Conservation (phyloP, 495 filamentous ascomycete species). For the Neurospora sp. region DNA sequence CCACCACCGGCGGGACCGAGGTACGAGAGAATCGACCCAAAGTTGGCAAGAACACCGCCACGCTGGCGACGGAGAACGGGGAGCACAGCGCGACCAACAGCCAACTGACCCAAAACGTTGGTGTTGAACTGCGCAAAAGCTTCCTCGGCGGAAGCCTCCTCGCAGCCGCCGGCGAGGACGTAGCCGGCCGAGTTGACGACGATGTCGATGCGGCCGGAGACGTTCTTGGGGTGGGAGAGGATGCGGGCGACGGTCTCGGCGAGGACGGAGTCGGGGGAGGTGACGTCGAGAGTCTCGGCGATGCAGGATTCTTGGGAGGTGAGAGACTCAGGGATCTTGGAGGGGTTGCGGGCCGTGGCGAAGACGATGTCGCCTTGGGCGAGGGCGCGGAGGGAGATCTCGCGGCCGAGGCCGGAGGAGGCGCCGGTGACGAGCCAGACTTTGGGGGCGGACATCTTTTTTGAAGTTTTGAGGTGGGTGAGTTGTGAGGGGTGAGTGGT, state of each 20-base stretch:
- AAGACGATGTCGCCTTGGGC: constrained; percentile 36
- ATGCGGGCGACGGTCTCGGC: constrained; percentile 14
- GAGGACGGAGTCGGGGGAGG: constrained; percentile 20
- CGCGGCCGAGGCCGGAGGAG: constrained; percentile 42
- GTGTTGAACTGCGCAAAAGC: constrained; percentile 24
- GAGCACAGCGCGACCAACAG: constrained; percentile 34
- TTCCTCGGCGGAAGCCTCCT: constrained; percentile 23
- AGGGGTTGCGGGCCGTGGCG: constrained; percentile 24
- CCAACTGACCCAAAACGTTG: constrained; percentile 38
- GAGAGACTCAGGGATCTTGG: neutral
- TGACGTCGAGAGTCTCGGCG: constrained; percentile 13
- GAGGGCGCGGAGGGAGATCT: constrained; percentile 33
- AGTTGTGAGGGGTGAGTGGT: neutral
- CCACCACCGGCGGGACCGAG: constrained; percentile 23
- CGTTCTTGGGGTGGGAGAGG: constrained; percentile 1
- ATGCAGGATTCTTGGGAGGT: constrained; percentile 22
- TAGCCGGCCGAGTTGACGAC: constrained; percentile 43
- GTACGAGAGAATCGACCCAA: constrained; percentile 15
- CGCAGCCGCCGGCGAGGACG: constrained; percentile 31
- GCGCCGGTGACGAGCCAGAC: constrained; percentile 44
- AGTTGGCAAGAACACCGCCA: too few species aligned
- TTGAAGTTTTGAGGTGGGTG: neutral
- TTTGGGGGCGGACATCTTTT: neutral
- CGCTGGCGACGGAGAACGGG: constrained; percentile 36
- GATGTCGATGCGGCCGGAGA: constrained; percentile 37